phyloP scores from a whole-genome alignment of 2,329 filamentous ascomycete species.

The Diaporthe sp. region DNA sequence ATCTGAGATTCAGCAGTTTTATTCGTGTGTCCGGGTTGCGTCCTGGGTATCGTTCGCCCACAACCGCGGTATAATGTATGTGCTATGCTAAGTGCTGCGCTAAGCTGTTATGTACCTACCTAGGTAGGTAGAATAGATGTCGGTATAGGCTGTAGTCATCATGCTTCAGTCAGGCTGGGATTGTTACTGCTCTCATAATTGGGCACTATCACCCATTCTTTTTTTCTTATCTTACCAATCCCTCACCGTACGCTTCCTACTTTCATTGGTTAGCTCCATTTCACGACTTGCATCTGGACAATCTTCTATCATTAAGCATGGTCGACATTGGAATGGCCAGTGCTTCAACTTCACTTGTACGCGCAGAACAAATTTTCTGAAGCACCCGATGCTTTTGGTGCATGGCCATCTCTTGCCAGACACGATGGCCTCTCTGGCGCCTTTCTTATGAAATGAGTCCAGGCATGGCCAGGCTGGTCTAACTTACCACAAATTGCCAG shows the following conservation, averaged over 20 bases:
- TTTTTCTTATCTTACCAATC: not conserved
- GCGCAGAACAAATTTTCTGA: not conserved
- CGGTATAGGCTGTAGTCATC: not conserved
- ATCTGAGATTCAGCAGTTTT: too few relatives aligned
- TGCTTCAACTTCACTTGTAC: not conserved
- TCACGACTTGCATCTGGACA: not conserved
- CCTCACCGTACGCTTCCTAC: not conserved
- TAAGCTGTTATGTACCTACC: too few relatives aligned
- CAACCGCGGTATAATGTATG: too few relatives aligned
- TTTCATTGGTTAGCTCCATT: not conserved
- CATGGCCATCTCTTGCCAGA: too few relatives aligned
- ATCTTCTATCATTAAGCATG: not conserved
- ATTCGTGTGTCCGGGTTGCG: too few relatives aligned
- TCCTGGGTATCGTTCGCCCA: too few relatives aligned
- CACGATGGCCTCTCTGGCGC: too few relatives aligned
- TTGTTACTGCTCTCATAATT: not conserved
- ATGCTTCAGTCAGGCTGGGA: not conserved
- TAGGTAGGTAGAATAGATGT: not conserved
- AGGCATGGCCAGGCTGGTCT: too few relatives aligned
- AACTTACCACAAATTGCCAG: too few relatives aligned
- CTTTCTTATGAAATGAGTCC: too few relatives aligned
- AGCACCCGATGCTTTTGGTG: not conserved
- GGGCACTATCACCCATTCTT: not conserved
- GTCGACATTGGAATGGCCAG: not conserved
- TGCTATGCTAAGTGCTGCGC: too few relatives aligned